Base-by-base conservation (phyloP, 129 eudicot genomes). In the Lactuca sativa region DNA sequence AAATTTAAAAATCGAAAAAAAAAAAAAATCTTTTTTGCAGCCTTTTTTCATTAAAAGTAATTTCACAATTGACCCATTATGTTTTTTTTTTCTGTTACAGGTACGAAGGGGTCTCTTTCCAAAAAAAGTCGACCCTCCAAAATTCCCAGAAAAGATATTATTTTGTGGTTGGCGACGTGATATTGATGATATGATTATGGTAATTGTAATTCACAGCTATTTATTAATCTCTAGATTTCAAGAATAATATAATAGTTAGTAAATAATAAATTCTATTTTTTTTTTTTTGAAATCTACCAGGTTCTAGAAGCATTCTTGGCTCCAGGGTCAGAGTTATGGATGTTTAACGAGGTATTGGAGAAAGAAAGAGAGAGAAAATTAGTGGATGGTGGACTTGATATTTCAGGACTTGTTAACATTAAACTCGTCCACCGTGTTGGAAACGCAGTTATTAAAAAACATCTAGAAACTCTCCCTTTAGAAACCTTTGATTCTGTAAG, bases 111-210 rank as follows among this genome's bases (percentile, higher is more conserved):
- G 93, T 54, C 70, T 80, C 53, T 83, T 75, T 64, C 99, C 95
- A 16, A 78, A 64, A 74, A 85, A 65, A n/a, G 73, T 49, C 16
- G 91, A 90, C 64, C 97, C 93, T 59, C 99, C 99, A 51, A 95
- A 90, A 73, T 95, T 61, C 76, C 96, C 99, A 16, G 99, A 87
- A 77, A 90, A 86, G 82, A 90, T 95, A 64, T 70, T 95, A 64
- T 95, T 93, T 48, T 95, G 99, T 77, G 99, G 99, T 58, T 95
- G 99, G 99, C 84, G 99, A 71, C 95, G 99, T 15, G 97, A 95
- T 79, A 95, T 95, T 62, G 95, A 95, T 78, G 99, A 90, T 71
- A 95, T 95, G 99, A 90, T 95, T 56, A 85, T 95, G 99, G 99
- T 95, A 85, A 82, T 40, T 61, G 99, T 95, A 85, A 82, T 40